Conservation (phyloP, 805 yeast genomes). For the Suhomyces kilbournensis region DNA sequence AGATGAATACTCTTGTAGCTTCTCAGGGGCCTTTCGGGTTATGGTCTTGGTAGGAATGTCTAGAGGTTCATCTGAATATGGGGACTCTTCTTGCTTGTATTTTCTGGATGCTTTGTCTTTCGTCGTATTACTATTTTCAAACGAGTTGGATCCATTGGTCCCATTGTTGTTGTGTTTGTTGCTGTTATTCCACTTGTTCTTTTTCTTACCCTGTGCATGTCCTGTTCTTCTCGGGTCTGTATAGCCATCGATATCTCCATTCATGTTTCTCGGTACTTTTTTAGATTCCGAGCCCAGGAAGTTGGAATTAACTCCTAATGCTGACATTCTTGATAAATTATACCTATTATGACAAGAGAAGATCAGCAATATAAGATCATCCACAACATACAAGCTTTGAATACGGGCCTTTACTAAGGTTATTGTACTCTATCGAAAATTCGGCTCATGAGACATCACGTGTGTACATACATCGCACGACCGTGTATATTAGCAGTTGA, state of each 20-base stretch:
- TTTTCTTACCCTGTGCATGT: slow-evolving; percentile 5
- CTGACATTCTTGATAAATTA: slow-evolving; percentile 4
- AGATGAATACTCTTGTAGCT: slow-evolving; percentile 16
- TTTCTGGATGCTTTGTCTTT: background rate
- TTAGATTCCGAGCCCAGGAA: slow-evolving; percentile 3
- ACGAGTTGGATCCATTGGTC: background rate
- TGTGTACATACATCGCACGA: background rate
- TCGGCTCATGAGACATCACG: slow-evolving; percentile 1
- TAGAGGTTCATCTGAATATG: background rate
- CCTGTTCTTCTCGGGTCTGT: slow-evolving; percentile 7
- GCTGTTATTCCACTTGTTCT: slow-evolving; percentile 4
- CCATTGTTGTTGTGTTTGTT: slow-evolving; percentile 3
- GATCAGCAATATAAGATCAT: background rate
- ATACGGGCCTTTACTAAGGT: no score
- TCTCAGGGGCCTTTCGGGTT: slow-evolving; percentile 8
- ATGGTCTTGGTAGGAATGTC: background rate
- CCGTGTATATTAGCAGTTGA: background rate
- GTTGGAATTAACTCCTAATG: slow-evolving; percentile 9
- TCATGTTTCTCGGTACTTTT: background rate
- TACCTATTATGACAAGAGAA: background rate
- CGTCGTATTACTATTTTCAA: background rate
- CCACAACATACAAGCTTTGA: background rate
- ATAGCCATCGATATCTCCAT: slow-evolving; percentile 1
- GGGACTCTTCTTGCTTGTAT: background rate
- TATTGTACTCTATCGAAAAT: background rate